Base-by-base conservation (phyloP, 2,329 filamentous ascomycete species). In the Akanthomyces uredinophilus region DNA sequence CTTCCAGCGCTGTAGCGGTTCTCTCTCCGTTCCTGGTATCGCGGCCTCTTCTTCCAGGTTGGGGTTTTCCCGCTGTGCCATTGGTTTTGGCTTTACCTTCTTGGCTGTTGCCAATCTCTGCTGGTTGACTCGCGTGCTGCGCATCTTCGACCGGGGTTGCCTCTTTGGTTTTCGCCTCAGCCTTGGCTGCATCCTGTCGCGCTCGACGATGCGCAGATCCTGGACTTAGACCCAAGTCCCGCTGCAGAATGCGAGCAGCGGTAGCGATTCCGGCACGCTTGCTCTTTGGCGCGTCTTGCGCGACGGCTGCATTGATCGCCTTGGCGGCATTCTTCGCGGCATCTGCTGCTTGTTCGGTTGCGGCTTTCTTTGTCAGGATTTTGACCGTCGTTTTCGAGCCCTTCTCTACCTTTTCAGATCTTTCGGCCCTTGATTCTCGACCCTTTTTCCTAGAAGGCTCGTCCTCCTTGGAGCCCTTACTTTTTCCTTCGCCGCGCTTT, bases 221-320 rank as follows among this genome's bases (percentile, higher is more conserved):
- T 13, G 85, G 83, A 63, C 83, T 87, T 1, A 89, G 78, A 22
- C 86, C 86, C 20, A 89, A 78, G 65, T 90, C 87, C 39, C 87
- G 82, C 70, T 88, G 86, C 20, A 90, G 69, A 59, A 89, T 85
- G 18, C 85, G 81, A 13, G 86, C 86, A 13, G 87, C 86, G 10
- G 85, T 83, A 35, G 85, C 80, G 58, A 88, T 87, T n/a, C 81
- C 83, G 6, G 82, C 81, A 47, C 83, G 79, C 32, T 84, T 82
- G 62, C 79, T 85, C 73, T 85, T 87, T 2, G 80, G 77, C 1
- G 70, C 72, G 4, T 79, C 76, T 66, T 60, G 75, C 74, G 44
- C 60, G 64, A 5, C 69, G 8, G 63, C 50, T 13, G 64, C 46
- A 39, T 35, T 63, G 46, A 73, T 71, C 62, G 81, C 77, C 60